These are phyloP conservation scores for Pseudopithomyces chartarum DNA, from an alignment of 2,329 filamentous ascomycete species.

Conservation along the genomic window DNA sequence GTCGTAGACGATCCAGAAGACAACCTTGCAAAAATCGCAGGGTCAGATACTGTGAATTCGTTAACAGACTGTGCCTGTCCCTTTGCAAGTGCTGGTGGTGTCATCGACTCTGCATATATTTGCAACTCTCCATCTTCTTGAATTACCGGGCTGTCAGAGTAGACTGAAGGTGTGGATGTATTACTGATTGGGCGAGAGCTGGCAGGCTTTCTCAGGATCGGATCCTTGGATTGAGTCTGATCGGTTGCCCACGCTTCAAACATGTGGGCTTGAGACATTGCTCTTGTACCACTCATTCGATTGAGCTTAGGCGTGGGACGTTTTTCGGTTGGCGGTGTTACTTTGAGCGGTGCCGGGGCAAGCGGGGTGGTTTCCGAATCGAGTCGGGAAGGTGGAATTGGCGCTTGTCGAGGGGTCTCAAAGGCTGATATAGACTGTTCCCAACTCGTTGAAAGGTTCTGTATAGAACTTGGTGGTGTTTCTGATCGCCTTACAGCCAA, in stretches of 20 bases:
- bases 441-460: background rate
- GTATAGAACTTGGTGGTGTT: background rate
- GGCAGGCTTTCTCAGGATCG: background rate
- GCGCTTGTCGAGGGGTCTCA: background rate
- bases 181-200: conserved; percentile 18
- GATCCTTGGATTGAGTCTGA: conserved; percentile 16
- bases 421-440: background rate
- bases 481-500: background rate
- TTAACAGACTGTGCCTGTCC: background rate
- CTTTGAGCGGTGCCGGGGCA: background rate
- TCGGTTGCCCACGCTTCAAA: conserved; percentile 34
- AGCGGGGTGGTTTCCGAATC: background rate
- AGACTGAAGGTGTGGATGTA: conserved; percentile 18
- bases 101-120: conserved; percentile 9
- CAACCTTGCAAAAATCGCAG: conserved; percentile 6
- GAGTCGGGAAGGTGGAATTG: background rate
- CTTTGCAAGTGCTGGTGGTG: background rate
- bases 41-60: background rate
- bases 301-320: conserved; percentile 29
- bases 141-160: conserved; percentile 13
- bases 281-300: conserved; percentile 29
- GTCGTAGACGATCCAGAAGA: conserved; percentile 2
- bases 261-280: conserved; percentile 35
- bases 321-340: conserved; percentile 15
- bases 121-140: conserved; percentile 6